Base-by-base conservation (phyloP, 163 green algal species). In the Trebouxia gelatinosa region DNA sequence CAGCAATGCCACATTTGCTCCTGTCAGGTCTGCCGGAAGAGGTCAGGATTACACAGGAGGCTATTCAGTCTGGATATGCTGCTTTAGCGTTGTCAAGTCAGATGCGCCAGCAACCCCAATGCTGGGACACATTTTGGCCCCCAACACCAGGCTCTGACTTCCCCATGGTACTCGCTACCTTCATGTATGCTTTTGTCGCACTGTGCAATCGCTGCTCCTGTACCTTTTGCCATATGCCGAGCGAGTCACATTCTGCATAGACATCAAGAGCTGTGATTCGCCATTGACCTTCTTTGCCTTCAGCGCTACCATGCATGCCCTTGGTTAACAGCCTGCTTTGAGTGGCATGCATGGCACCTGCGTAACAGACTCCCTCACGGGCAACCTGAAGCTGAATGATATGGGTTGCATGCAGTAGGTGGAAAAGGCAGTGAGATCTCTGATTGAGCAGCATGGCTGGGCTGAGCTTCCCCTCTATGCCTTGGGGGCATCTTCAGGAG, bases 1-100 rank as follows among this genome's bases (percentile, higher is more conserved):
- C n/a, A n/a, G n/a, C n/a, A n/a, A n/a, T n/a, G n/a, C n/a, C n/a
- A n/a, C n/a, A n/a, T n/a, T n/a, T n/a, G n/a, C n/a, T n/a, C n/a
- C n/a, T n/a, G n/a, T n/a, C 83, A 90, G 87, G 86, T n/a, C 81
- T 94, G 58, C 87, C 89, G 6, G 88, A 91, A 75, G 90, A 94
- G 75, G 40, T 88, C 46, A 39, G 48, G 28, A 85, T 92, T 38
- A 86, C 80, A 1, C 23, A 70, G n/a, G 51, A 76, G 28, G 87
- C 81, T 1, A 51, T 93, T 61, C 16, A 39, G 26, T 51, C 77
- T 0, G 81, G 81, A 2, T 90, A 87, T 32, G 80, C 76, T 0
- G 78, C 89, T 7, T 64, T 93, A 5, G 90, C 88, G 0, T 74
- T 93, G 4, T 85, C 72, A 11, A 90, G 83, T 40, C 43, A 48